Evolutionary conservation across 495 filamentous ascomycete species (phyloP).

Genomic region (Antarctomyces pellizariae): DNA sequence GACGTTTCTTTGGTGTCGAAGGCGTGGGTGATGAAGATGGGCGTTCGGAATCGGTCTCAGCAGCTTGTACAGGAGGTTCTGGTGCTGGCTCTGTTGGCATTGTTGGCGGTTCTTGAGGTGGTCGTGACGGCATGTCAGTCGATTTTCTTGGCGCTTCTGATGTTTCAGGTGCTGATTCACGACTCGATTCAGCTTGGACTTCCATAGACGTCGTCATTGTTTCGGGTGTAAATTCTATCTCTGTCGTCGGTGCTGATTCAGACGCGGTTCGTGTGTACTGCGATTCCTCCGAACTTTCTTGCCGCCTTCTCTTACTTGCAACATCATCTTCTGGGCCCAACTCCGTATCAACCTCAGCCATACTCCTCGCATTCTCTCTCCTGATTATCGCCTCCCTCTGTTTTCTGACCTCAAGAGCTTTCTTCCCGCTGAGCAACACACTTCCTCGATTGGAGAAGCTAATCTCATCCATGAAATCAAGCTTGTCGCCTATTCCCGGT

Average conservation of each 20-base stretch:
- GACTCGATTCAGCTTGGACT: no score
- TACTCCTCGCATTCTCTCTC: conserved; percentile 5
- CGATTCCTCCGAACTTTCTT: conserved; percentile 7
- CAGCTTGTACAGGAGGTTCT: no score
- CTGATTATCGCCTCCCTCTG: conserved; percentile 7
- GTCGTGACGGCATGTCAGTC: no score
- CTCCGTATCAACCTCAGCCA: background rate
- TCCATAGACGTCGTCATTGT: no score
- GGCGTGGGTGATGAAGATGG: no score
- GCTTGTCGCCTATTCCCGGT: conserved; percentile 26
- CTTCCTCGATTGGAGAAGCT: conserved; percentile 39
- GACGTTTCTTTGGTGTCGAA: no score
- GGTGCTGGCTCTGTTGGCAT: no score
- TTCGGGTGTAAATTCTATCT: conserved; percentile 8
- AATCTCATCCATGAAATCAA: conserved; percentile 22
- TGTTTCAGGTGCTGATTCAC: no score
- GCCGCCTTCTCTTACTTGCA: conserved; percentile 19
- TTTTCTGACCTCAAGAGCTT: conserved; percentile 16
- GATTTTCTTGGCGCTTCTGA: no score
- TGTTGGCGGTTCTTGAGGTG: no score
- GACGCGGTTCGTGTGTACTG: conserved; percentile 4
- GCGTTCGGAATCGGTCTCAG: no score
- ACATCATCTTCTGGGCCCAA: conserved; percentile 1
- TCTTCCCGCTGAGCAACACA: conserved; percentile 34
- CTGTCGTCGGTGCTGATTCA: conserved; percentile 9